phyloP scores from a whole-genome alignment of 148 eudicot species.

The Arbutus unedo region DNA sequence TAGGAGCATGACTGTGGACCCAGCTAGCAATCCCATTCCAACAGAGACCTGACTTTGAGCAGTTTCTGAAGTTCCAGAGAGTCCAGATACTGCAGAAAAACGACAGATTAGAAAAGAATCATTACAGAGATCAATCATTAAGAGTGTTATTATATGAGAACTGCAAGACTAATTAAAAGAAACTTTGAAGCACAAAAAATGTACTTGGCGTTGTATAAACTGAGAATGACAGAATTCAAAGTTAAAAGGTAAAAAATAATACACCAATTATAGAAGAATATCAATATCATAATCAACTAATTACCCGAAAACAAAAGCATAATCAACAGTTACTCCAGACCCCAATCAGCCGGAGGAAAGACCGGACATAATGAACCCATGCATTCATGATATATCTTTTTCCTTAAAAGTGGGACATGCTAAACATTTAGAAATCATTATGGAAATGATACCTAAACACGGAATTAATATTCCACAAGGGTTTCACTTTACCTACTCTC shows the following conservation, averaged over 20 bases:
- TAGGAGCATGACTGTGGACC: slow-evolving; percentile 57
- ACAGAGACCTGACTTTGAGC: slow-evolving; percentile 64
- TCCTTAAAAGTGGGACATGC: too few relatives aligned
- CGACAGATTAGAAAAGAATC: neutral
- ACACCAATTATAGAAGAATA: neutral
- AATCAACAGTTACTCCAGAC: too few relatives aligned
- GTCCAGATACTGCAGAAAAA: slow-evolving; percentile 41
- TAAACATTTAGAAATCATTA: too few relatives aligned
- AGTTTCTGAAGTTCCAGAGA: slow-evolving; percentile 46
- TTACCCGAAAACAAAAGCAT: too few relatives aligned
- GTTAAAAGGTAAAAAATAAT: neutral
- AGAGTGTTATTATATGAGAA: neutral
- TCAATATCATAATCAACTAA: neutral
- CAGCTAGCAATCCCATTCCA: slow-evolving; percentile 63
- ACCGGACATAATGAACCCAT: too few relatives aligned
- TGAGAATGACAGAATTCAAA: neutral
- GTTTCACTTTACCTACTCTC: too few relatives aligned
- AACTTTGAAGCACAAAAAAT: neutral
- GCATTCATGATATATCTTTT: too few relatives aligned
- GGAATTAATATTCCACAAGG: too few relatives aligned
- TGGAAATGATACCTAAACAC: too few relatives aligned
- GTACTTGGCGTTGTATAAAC: neutral
- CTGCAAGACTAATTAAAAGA: neutral
- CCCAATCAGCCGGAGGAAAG: too few relatives aligned
- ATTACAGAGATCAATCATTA: neutral